Conservation (phyloP, 768 basidiomycete genomes). For the button mushroom (Agaricus bisporus) region DNA sequence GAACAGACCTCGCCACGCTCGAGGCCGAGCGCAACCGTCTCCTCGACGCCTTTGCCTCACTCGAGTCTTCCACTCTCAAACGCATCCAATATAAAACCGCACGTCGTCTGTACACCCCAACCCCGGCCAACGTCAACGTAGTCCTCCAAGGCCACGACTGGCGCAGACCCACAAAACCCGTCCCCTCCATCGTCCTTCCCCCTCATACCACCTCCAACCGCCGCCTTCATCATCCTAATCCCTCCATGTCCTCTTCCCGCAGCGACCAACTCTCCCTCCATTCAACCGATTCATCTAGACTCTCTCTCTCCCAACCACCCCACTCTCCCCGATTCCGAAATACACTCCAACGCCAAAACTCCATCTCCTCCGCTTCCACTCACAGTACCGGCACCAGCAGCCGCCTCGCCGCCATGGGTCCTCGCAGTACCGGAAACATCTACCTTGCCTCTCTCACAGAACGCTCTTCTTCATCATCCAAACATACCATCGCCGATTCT, state of each 20-base stretch:
- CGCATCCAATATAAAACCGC: conserved; percentile 37
- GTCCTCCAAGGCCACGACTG: conserved; percentile 29
- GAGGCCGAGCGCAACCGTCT: conserved; percentile 61
- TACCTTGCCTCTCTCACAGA: conserved; percentile 25
- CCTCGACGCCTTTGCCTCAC: conserved; percentile 59
- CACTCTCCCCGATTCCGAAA: conserved; percentile 21
- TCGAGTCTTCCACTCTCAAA: conserved; percentile 54
- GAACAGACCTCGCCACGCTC: conserved; percentile 51
- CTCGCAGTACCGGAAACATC: conserved; percentile 38
- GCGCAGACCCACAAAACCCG: conserved; percentile 22
- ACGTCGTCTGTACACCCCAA: conserved; percentile 24
- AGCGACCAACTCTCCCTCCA: conserved; percentile 36
- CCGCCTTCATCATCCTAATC: conserved; percentile 3
- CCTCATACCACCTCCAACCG: conserved; percentile 11
- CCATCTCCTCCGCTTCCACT: conserved; percentile 50
- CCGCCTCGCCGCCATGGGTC: conserved; percentile 15
- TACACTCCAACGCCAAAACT: conserved; percentile 38
- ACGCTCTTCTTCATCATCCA: conserved; percentile 11
- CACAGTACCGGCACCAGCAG: conserved; percentile 20
- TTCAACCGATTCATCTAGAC: conserved; percentile 33
- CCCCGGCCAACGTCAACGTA: conserved; percentile 22
- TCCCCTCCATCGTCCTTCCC: conserved; percentile 20
- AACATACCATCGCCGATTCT: conserved; percentile 13
- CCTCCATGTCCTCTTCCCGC: conserved; percentile 7
- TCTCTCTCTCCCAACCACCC: conserved; percentile 26